Evolutionary conservation across 2,329 filamentous ascomycete genomes (phyloP), one percentile per base, ranked within the genome.

Genomic region (Sclerotinia minor): DNA sequence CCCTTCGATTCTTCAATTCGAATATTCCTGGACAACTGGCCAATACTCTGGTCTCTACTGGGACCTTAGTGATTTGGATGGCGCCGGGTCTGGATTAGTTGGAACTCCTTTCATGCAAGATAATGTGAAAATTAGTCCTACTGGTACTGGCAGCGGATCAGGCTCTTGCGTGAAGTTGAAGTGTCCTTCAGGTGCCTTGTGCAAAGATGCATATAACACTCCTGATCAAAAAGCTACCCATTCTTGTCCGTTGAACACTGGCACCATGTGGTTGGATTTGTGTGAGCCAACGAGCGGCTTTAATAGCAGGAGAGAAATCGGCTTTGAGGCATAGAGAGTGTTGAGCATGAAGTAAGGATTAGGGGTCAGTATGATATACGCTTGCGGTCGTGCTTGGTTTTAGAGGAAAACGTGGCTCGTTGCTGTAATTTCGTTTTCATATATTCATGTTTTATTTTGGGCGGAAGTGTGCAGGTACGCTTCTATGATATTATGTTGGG

Each of bases 61-160:
- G 67, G 67, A 68, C 24, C 61, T 68, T 15, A 65, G 61, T 19
- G 63, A 68, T 53, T 35, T 68, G 19, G 67, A 68, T 47, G 67
- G 67, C 15, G 32, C 60, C 21, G 67, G 67, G 29, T 24, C 44
- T 29, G 67, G 63, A 24, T 52, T 68, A n/a, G 67, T 66, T 2
- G 67, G 67, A n/a, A 52, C 53, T 19, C 67, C 67, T 45, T 68
- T 68, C 67, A 47, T 32, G 24, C 26, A 47, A 5, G 50, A 68
- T 4, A 68, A 68, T 26, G 67, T 68, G 1, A 68, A 68, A 53
- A 11, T 68, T 5, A 66, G 45, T 29, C 67, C 67, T 19, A 49
- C 54, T 21, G 67, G 67, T 9, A 45, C 60, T 35, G 67, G 67
- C n/a, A 44, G 21, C 15, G 61, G 61, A 29, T 38, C 63, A 17